These are phyloP conservation scores for Zygosaccharomyces rouxii DNA, from an alignment of 805 yeast genomes.

Conservation along the genomic window DNA sequence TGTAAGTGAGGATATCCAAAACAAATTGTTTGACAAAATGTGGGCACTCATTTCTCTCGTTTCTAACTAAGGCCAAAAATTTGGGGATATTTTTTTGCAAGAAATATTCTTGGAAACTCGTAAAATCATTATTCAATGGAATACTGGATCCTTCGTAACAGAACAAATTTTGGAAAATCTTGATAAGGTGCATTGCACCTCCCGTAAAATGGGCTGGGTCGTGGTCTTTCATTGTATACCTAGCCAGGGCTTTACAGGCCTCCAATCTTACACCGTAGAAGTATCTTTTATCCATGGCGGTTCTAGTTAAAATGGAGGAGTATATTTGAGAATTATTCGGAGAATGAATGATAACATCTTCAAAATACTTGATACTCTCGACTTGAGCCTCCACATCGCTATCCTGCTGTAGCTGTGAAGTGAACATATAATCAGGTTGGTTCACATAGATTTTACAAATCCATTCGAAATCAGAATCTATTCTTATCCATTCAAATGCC, in stretches of 20 bases:
- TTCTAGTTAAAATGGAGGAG: conserved; percentile 72
- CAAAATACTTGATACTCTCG: conserved; percentile 74
- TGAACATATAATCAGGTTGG: conserved; percentile 93
- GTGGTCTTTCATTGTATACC: conserved; percentile 45
- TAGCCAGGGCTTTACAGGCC: conserved; percentile 76
- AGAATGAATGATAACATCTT: conserved; percentile 37
- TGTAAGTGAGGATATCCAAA: conserved; percentile 69
- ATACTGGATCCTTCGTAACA: conserved; percentile 65
- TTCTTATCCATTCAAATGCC: conserved; percentile 95
- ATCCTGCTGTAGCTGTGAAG: conserved; percentile 90
- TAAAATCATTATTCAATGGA: conserved; percentile 80
- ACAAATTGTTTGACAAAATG: conserved; percentile 55
- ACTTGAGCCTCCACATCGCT: conserved; percentile 94
- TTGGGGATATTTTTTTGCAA: conserved; percentile 64
- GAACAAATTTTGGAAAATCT: conserved; percentile 61
- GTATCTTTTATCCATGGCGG: conserved; percentile 78
- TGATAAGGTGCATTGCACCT: conserved; percentile 69
- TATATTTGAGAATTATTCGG: conserved; percentile 44
- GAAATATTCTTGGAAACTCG: conserved; percentile 62
- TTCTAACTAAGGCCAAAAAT: conserved; percentile 56
- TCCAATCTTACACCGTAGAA: conserved; percentile 85
- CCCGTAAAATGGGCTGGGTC: conserved; percentile 25
- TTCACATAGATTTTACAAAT: conserved; percentile 73
- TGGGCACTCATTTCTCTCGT: conserved; percentile 61
- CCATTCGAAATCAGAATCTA: conserved; percentile 99